Base-by-base conservation (phyloP, 441 rosid genomes). In the Corymbia calophylla region DNA sequence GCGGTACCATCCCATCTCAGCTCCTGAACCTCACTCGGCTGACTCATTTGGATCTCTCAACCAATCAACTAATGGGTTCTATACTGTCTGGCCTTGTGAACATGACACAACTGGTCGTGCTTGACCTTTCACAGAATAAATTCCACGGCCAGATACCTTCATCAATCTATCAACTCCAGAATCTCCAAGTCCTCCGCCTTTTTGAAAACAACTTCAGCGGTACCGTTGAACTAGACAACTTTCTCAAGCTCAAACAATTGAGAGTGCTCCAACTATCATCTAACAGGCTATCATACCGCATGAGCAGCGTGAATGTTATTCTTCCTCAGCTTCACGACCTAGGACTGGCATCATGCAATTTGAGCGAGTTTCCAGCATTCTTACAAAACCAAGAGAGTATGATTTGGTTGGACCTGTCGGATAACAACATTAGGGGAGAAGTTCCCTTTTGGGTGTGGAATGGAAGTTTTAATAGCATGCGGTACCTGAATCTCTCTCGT, bases 11-110 rank as follows among this genome's bases (percentile, higher is more conserved):
- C 66, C 17, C 31, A 12, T 60, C 66, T 60, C 17, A 60, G 0
- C 66, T 60, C 8, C 27, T 60, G 66, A 60, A 60, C 31, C 66
- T 60, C 66, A 60, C 66, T 60, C 64, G 0, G 3, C 7, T 58
- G 2, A 5, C 64, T 58, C 0, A 0, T 10, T 58, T 58, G n/a
- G 0, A 0, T 1, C 64, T 58, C n/a, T 0, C 0, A 58, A 10
- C 0, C 64, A 58, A 58, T 58, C n/a, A 25, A 58, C 14, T 58
- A 58, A 25, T 7, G 0, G 66, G 66, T 27, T 27, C 66, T 2
- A 12, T 27, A 2, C 66, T 31, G 0, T 60, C 31, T 60, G 0
- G 31, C 16, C 31, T 60, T 6, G 16, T 27, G 66, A 60, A 60
- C 16, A 27, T 60, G 31, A 60, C 66, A 0, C 17, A 5, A 60